Conservation (phyloP, 768 basidiomycete genomes). For the Russula foetens region DNA sequence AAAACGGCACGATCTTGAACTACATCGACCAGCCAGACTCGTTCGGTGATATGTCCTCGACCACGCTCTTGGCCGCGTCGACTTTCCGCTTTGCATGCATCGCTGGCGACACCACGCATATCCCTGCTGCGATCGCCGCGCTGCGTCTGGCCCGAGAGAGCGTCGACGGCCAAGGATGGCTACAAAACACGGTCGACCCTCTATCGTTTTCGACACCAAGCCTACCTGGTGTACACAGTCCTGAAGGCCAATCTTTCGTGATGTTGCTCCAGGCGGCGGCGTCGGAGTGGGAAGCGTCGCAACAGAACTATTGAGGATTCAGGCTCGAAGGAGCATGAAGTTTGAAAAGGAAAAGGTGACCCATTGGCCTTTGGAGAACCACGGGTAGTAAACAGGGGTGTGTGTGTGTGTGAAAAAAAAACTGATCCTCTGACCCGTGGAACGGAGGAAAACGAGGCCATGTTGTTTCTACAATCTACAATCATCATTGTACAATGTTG, state of each 20-base stretch:
- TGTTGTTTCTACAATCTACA: too few species aligned
- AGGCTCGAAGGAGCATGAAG: too few species aligned
- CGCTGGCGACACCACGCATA: conserved; percentile 30
- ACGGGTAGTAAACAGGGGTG: too few species aligned
- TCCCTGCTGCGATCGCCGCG: conserved; percentile 36
- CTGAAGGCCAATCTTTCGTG: too few species aligned
- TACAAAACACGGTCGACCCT: conserved; percentile 11
- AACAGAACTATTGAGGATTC: too few species aligned
- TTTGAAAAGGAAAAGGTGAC: too few species aligned
- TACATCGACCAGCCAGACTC: conserved; percentile 41
- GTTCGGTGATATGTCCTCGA: conserved; percentile 47
- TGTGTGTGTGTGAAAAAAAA: too few species aligned
- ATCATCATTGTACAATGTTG: too few species aligned
- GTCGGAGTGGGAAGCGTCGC: conserved; percentile 13
- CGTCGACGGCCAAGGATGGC: conserved; percentile 27
- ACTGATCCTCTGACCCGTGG: too few species aligned
- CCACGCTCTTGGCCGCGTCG: conserved; percentile 47
- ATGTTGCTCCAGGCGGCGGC: conserved; percentile 18
- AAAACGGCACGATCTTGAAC: conserved; percentile 43
- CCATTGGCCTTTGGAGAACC: too few species aligned
- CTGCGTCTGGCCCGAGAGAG: conserved; percentile 32
- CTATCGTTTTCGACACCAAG: conserved; percentile 4
- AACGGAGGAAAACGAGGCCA: too few species aligned
- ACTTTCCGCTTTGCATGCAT: conserved; percentile 47
- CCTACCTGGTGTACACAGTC: conserved; percentile 8